Conservation (phyloP, 257 asterid genomes). For the Plantago major region DNA sequence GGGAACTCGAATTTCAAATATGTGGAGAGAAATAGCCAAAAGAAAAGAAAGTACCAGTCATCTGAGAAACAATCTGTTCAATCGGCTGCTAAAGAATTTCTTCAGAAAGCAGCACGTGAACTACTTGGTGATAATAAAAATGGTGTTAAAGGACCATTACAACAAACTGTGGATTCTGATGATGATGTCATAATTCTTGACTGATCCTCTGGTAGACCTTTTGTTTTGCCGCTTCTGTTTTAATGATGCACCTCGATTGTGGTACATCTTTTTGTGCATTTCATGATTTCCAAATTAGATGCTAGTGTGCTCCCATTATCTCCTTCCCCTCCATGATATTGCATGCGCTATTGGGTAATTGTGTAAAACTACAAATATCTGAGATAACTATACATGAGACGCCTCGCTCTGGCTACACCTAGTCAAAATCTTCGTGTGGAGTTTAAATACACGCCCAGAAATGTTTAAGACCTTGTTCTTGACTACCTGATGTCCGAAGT, state of each 20-base stretch:
- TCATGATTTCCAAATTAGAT: not conserved
- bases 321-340: not conserved
- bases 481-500: too few species aligned
- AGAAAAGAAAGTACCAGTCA: conserved; percentile 72
- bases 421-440: too few species aligned
- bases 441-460: too few species aligned
- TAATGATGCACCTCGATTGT: conserved; percentile 18
- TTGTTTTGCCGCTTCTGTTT: conserved; percentile 17
- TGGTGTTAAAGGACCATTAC: conserved; percentile 78
- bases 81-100: conserved; percentile 87
- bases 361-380: too few species aligned
- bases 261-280: conserved; percentile 11
- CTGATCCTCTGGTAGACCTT: conserved; percentile 62
- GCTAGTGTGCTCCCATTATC: not conserved
- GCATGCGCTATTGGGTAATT: not conserved
- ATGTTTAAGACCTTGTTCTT: too few species aligned
- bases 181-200: conserved; percentile 53
- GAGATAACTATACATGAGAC: too few species aligned
- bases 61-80: conserved; percentile 70
- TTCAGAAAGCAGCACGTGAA: conserved; percentile 90
- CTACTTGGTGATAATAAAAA: conserved; percentile 75
- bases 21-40: conserved; percentile 45
- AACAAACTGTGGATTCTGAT: conserved; percentile 44
- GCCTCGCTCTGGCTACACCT: too few species aligned
- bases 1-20: conserved; percentile 40